phyloP scores from a whole-genome alignment of 495 filamentous ascomycete genomes.

The Aspergillus homomorphus region DNA sequence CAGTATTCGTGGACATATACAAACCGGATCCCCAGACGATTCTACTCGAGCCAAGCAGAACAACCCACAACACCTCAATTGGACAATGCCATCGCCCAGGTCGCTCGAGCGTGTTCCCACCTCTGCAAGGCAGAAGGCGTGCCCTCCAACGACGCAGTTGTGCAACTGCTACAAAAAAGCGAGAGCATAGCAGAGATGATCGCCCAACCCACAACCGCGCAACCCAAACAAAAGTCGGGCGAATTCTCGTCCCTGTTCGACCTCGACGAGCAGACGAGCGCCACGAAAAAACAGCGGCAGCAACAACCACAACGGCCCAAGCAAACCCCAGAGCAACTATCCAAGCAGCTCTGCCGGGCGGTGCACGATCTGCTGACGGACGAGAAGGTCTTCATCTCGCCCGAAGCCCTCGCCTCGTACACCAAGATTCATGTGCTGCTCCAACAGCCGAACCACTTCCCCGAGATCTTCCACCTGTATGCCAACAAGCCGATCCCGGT shows the following conservation, averaged over 20 bases:
- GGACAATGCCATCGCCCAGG: conserved; percentile 24
- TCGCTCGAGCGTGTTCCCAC: conserved; percentile 27
- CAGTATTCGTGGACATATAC: conserved; percentile 3
- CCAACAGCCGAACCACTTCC: conserved; percentile 66
- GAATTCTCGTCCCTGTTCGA: conserved; percentile 51
- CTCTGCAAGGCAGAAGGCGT: conserved; percentile 34
- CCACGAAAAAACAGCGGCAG: conserved; percentile 20
- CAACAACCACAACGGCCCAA: conserved; percentile 9
- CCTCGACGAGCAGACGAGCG: conserved; percentile 44
- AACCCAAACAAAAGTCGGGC: conserved; percentile 25
- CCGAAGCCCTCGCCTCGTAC: conserved; percentile 63
- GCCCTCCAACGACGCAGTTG: conserved; percentile 39
- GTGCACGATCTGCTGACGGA: conserved; percentile 67
- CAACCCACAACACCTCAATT: conserved; percentile 9
- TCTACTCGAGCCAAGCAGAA: conserved; percentile 16
- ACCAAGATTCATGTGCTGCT: conserved; percentile 70
- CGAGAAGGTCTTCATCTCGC: conserved; percentile 78
- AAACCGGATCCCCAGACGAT: conserved; percentile 7
- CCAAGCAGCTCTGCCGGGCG: conserved; percentile 48
- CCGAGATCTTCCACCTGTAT: conserved; percentile 76
- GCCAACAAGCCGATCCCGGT: conserved; percentile 76
- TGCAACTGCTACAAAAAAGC: conserved; percentile 44
- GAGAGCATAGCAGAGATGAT: conserved; percentile 39
- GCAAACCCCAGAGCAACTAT: conserved; percentile 22
- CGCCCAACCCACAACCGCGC: conserved; percentile 17